Percentiles rank a stretch among this genome's conserved stretches.
phyloP scores from a whole-genome alignment of 257 asterid genomes.

The Apocynum venetum region DNA sequence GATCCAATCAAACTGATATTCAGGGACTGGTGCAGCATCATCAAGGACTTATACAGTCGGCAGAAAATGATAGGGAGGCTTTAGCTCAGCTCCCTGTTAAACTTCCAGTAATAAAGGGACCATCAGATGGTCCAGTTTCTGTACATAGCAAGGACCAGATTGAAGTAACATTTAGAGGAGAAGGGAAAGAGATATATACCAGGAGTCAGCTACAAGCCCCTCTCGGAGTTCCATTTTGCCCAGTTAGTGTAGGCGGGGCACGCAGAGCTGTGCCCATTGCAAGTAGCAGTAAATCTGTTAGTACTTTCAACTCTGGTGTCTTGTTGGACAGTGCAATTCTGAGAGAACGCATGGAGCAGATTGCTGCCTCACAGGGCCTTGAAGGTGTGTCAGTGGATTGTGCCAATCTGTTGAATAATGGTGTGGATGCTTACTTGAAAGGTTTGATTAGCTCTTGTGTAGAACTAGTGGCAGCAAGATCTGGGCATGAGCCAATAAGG shows the following conservation, averaged over 20 bases:
- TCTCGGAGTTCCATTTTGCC: slow-evolving; percentile 65
- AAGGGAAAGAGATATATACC: slow-evolving; percentile 37
- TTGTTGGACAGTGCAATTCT: slow-evolving; percentile 56
- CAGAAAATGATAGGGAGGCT: slow-evolving; percentile 27
- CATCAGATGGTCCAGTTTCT: slow-evolving; percentile 41
- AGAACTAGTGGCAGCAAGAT: slow-evolving; percentile 54
- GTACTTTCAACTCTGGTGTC: slow-evolving; percentile 40
- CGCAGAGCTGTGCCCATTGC: slow-evolving; percentile 41
- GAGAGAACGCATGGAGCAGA: slow-evolving; percentile 70
- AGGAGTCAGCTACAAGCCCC: slow-evolving; percentile 74
- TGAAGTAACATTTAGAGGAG: slow-evolving; percentile 34
- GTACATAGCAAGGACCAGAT: slow-evolving; percentile 38
- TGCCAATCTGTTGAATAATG: slow-evolving; percentile 60
- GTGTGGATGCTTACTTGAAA: slow-evolving; percentile 71
- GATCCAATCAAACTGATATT: slow-evolving; percentile 31
- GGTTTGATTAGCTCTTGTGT: slow-evolving; percentile 60
- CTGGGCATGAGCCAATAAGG: slow-evolving; percentile 37
- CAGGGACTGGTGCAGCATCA: slow-evolving; percentile 45
- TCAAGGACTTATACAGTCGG: slow-evolving; percentile 32
- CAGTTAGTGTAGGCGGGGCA: slow-evolving; percentile 71
- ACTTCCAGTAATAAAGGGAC: slow-evolving; percentile 29
- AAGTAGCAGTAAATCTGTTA: slow-evolving; percentile 40
- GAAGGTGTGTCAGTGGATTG: slow-evolving; percentile 70
- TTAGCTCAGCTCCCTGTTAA: slow-evolving; percentile 27
- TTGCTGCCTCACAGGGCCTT: slow-evolving; percentile 63